A percentile compares a stretch with the other conserved stretches of the same genome.
phyloP scores from a whole-genome alignment of 305 asterid genomes.

The Plantago rigida region DNA sequence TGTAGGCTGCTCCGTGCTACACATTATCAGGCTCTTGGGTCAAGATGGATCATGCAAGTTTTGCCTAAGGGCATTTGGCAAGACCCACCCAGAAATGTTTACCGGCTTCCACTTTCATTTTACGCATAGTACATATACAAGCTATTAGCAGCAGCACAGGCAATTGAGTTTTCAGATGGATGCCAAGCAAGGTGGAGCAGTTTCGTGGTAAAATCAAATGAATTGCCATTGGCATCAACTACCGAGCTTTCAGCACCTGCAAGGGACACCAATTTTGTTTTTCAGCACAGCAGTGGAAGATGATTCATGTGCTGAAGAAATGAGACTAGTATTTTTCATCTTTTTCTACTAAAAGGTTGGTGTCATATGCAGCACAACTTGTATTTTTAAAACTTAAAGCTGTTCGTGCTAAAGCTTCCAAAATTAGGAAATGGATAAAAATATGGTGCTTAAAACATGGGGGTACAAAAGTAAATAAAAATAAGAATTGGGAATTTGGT shows the following conservation, averaged over 20 bases:
- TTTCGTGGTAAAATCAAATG: slow-evolving; percentile 82
- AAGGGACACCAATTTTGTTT: slow-evolving; percentile 9
- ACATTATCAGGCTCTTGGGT: slow-evolving; percentile 36
- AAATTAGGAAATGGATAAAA: too few relatives aligned
- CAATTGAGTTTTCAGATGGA: slow-evolving; percentile 83
- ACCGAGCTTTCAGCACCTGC: slow-evolving; percentile 74
- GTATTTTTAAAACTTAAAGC: too few relatives aligned
- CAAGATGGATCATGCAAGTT: slow-evolving; percentile 30
- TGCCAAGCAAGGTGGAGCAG: slow-evolving; percentile 97
- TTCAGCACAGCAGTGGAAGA: background rate
- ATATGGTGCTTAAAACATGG: too few relatives aligned
- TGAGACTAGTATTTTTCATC: background rate
- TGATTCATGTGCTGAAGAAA: background rate
- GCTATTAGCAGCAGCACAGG: slow-evolving; percentile 99
- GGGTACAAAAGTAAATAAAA: too few relatives aligned
- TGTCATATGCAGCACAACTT: too few relatives aligned
- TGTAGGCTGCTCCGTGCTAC: slow-evolving; percentile 26
- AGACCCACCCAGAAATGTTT: slow-evolving; percentile 40
- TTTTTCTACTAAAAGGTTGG: too few relatives aligned
- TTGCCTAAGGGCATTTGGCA: slow-evolving; percentile 30
- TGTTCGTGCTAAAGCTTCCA: too few relatives aligned
- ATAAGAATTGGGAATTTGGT: too few relatives aligned
- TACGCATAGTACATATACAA: slow-evolving; percentile 92
- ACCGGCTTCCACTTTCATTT: slow-evolving; percentile 31
- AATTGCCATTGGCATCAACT: slow-evolving; percentile 77